A percentile compares a stretch with the other conserved stretches of the same genome.
Conservation (phyloP, 208 protist genomes). For the Leishmania braziliensis region DNA sequence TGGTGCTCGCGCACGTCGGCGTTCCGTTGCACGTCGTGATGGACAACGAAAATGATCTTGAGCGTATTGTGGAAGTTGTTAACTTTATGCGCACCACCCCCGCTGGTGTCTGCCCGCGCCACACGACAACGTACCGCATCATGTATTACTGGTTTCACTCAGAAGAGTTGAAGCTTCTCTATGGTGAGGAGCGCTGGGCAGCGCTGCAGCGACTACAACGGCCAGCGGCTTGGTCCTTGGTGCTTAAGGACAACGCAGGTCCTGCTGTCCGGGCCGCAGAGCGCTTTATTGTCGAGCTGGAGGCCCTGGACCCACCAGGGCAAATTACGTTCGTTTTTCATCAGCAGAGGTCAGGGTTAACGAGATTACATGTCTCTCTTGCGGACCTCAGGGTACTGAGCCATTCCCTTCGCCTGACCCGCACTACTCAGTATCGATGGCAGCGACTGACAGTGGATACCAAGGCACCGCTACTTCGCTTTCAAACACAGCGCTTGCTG, state of each 20-base stretch:
- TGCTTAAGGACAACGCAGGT: constrained; percentile 10
- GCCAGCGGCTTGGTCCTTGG: constrained; percentile 30
- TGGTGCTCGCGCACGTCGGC: constrained; percentile 34
- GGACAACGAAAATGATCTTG: constrained; percentile 15
- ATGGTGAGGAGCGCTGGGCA: constrained; percentile 32
- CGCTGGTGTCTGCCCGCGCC: constrained; percentile 24
- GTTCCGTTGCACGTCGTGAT: constrained; percentile 22
- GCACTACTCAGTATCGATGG: constrained; percentile 1
- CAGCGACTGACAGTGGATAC: constrained; percentile 14
- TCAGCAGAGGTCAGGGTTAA: no score
- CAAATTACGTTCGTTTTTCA: constrained; percentile 10
- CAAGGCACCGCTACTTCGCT: constrained; percentile 12
- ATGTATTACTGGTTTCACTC: constrained; percentile 36
- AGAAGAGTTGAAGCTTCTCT: constrained; percentile 29
- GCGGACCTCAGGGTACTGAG: constrained; percentile 16
- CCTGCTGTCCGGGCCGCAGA: constrained; percentile 29
- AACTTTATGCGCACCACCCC: constrained; percentile 19
- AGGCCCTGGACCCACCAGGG: constrained; percentile 19
- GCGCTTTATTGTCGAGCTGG: constrained; percentile 20
- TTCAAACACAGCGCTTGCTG: constrained; percentile 15
- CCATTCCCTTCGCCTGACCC: background rate
- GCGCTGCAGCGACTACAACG: constrained; percentile 28
- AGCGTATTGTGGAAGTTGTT: constrained; percentile 23
- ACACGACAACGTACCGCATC: constrained; percentile 11
- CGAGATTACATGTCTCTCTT: constrained; percentile 6